Base-by-base conservation (phyloP, 352 stramenopile genomes). In the Globisporangium nagaii region DNA sequence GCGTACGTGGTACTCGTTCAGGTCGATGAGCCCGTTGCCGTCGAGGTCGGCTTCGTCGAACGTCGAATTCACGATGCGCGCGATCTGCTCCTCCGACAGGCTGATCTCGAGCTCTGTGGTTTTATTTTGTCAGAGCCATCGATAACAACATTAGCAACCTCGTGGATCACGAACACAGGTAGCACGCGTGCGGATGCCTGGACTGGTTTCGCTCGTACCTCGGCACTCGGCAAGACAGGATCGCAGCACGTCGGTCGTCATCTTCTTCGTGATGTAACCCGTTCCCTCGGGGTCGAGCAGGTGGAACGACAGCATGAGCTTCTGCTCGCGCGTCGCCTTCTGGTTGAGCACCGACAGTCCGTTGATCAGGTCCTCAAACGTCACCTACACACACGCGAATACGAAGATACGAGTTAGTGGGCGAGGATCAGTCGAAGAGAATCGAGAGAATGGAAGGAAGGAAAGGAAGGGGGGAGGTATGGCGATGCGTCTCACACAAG, bases 241-340 rank as follows among this genome's bases (percentile, higher is more conserved):
- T 49, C 79, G 79, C 47, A 94, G 70, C 46, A 94, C 50, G 28
- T 89, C 75, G 24, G 79, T 92, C 30, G 84, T 94, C 59, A 82
- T 90, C 52, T 86, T 78, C 61, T 90, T 89, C 28, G 75, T 81
- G 58, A 94, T 94, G 54, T 81, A 92, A 1, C 84, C 84, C 34
- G 75, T 88, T 47, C 76, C 76, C n/a, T 88, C 65, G 0, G 76
- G 77, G 60, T 94, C 84, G 34, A 94, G 63, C 53, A 91, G 48
- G 50, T 91, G 86, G 67, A 94, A 94, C 34, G 84, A 90, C 47
- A 94, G 64, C 68, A 89, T 76, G 35, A 94, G 70, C 65, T 94
- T 94, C 58, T 94, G 82, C 64, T 94, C 84, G 42, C 82, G 81
- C 30, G 82, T 86, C 4, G 84, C 84, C 50, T 94, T 91, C 60